A percentile compares a stretch with the other conserved stretches of the same genome.
phyloP scores from a whole-genome alignment of 2,329 filamentous ascomycete species.

The Ramularia endophylla region DNA sequence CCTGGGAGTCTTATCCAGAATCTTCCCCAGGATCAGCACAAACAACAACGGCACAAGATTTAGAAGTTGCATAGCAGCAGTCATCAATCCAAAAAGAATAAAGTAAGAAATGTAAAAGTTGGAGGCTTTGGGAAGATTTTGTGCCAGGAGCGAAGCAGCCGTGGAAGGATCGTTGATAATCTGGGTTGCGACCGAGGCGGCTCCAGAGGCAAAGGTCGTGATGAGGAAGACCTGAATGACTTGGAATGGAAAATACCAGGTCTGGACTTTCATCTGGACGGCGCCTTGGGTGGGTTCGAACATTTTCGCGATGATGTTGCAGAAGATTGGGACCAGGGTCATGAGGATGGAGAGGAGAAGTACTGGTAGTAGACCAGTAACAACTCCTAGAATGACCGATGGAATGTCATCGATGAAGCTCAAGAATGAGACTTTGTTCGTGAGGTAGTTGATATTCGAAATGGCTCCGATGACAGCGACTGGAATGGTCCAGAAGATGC shows the following conservation, averaged over 20 bases:
- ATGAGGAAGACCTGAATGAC: slow-evolving; percentile 36
- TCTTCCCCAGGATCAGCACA: slow-evolving; percentile 24
- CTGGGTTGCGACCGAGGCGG: slow-evolving; percentile 24
- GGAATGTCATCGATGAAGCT: slow-evolving; percentile 40
- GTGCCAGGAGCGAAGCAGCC: slow-evolving; percentile 26
- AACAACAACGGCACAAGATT: slow-evolving; percentile 26
- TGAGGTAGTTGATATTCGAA: slow-evolving; percentile 41
- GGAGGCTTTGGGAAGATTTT: slow-evolving; percentile 31
- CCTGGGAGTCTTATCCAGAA: slow-evolving; percentile 37
- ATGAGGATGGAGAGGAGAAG: slow-evolving; percentile 39
- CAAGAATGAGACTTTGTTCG: slow-evolving; percentile 34
- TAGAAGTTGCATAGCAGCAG: slow-evolving; percentile 23
- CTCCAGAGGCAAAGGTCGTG: slow-evolving; percentile 31
- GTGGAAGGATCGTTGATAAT: slow-evolving; percentile 27
- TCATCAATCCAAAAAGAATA: slow-evolving; percentile 29
- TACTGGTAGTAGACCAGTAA: slow-evolving; percentile 41
- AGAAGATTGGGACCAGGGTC: slow-evolving; percentile 40
- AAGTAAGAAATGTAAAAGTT: slow-evolving; percentile 36
- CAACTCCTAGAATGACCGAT: slow-evolving; percentile 35
- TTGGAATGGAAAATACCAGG: slow-evolving; percentile 34
- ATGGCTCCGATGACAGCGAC: slow-evolving; percentile 40
- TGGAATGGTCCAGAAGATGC: slow-evolving; percentile 43
- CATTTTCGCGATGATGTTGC: slow-evolving; percentile 22
- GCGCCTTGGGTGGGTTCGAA: slow-evolving; percentile 33
- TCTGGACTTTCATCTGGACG: slow-evolving; percentile 34